These are phyloP conservation scores for Dactylonectria macrodidyma DNA, from an alignment of 2,329 filamentous ascomycete genomes.

Conservation along the genomic window DNA sequence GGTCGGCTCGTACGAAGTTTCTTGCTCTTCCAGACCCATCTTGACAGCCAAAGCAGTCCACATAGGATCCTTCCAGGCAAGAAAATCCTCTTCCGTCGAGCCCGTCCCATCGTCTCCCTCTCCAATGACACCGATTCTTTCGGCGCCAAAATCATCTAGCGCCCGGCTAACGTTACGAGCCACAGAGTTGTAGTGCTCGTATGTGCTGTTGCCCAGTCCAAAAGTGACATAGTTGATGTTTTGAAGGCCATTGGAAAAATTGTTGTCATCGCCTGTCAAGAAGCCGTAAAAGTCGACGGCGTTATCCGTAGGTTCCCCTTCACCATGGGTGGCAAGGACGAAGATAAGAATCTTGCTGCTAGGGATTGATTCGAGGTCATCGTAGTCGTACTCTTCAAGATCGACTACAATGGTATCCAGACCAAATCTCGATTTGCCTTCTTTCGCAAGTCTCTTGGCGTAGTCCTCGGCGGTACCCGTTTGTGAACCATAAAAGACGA, in stretches of 20 bases:
- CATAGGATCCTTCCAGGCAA: slow-evolving; percentile 99
- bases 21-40: slow-evolving; percentile 93
- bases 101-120: slow-evolving; percentile 98
- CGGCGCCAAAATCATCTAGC: slow-evolving; percentile 85
- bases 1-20: slow-evolving; percentile 94
- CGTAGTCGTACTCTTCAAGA: slow-evolving; percentile 97
- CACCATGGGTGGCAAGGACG: slow-evolving; percentile 95
- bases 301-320: slow-evolving; percentile 98
- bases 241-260: slow-evolving; percentile 84
- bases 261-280: slow-evolving; percentile 83
- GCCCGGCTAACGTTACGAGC: slow-evolving; percentile 90
- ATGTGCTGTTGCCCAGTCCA: slow-evolving; percentile 98
- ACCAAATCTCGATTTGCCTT: slow-evolving; percentile 95
- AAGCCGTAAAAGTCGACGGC: slow-evolving; percentile 99
- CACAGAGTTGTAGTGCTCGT: slow-evolving; percentile 99
- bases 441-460: slow-evolving; percentile 94
- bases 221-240: slow-evolving; percentile 96
- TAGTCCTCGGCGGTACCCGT: slow-evolving; percentile 99
- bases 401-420: slow-evolving; percentile 99
- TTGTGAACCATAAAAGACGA: slow-evolving; percentile 98
- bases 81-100: slow-evolving; percentile 99
- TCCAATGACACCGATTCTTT: slow-evolving; percentile 87
- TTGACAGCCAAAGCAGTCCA: slow-evolving; percentile 87
- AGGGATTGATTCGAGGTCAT: slow-evolving; percentile 90
- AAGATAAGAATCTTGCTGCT: slow-evolving; percentile 95